Conservation (phyloP, 2,329 filamentous ascomycete genomes). For the Thermomyces lanuginosus region DNA sequence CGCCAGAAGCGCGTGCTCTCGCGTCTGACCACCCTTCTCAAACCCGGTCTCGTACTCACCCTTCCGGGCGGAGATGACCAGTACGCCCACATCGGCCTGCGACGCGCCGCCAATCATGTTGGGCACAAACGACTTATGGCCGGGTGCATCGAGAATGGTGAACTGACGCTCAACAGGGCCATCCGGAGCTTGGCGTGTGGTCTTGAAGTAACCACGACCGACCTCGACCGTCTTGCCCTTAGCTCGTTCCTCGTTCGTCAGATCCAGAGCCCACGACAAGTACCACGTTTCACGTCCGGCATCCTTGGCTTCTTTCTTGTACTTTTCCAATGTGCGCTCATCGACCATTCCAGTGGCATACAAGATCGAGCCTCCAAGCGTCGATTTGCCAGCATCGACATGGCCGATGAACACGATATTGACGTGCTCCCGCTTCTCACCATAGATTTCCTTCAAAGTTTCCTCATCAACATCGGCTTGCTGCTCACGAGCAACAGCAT, state of each 20-base stretch:
- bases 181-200: slow-evolving; percentile 27
- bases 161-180: slow-evolving; percentile 69
- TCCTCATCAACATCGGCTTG: slow-evolving; percentile 64
- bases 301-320: slow-evolving; percentile 92
- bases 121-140: slow-evolving; percentile 94
- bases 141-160: slow-evolving; percentile 90
- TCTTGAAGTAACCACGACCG: slow-evolving; percentile 90
- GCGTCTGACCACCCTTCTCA: slow-evolving; percentile 87
- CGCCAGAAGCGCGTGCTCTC: slow-evolving; percentile 93
- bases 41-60: slow-evolving; percentile 98
- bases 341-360: slow-evolving; percentile 98
- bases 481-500: slow-evolving; percentile 72
- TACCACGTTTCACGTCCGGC: slow-evolving; percentile 97
- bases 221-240: slow-evolving; percentile 99
- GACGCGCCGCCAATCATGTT: slow-evolving; percentile 96
- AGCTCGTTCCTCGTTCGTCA: slow-evolving; percentile 88
- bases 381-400: slow-evolving; percentile 96
- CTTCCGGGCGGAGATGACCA: slow-evolving; percentile 92
- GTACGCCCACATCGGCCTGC: slow-evolving; percentile 81
- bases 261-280: slow-evolving; percentile 90
- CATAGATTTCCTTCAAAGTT: slow-evolving; percentile 81
- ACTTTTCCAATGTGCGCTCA: slow-evolving; percentile 94
- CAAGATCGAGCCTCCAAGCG: slow-evolving; percentile 80
- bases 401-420: slow-evolving; percentile 98
- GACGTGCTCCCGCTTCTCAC: slow-evolving; percentile 61